These are phyloP conservation scores for Stentor coeruleus DNA, from an alignment of 73 alveolate species.

Conservation along the genomic window DNA sequence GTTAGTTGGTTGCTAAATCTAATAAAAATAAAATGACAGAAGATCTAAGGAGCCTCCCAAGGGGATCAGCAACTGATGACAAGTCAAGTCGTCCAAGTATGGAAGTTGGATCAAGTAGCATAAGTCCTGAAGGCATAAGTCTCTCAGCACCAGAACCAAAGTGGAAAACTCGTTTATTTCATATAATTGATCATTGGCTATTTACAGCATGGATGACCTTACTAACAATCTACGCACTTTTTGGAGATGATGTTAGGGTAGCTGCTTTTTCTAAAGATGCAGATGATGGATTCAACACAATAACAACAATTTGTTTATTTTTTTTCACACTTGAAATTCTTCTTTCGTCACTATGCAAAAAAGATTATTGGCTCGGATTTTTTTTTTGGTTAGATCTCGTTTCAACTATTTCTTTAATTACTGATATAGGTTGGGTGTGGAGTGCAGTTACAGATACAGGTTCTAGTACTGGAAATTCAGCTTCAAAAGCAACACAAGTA, in stretches of 20 bases:
- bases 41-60: background rate
- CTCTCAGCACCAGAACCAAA: too few species aligned
- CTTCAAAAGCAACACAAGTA: slow-evolving; percentile 27
- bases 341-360: slow-evolving; percentile 27
- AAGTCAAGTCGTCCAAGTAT: background rate
- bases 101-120: background rate
- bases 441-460: slow-evolving; percentile 7
- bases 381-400: slow-evolving; percentile 31
- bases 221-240: slow-evolving; percentile 58
- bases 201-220: too few species aligned
- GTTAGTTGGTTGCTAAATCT: too few species aligned
- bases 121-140: background rate
- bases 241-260: slow-evolving; percentile 69
- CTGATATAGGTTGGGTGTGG: slow-evolving; percentile 30
- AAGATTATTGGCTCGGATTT: slow-evolving; percentile 14
- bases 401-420: slow-evolving; percentile 26
- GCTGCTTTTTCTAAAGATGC: too few species aligned
- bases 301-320: slow-evolving; percentile 32
- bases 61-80: background rate
- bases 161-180: too few species aligned
- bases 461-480: slow-evolving; percentile 20
- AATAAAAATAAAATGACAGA: background rate
- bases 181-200: too few species aligned
- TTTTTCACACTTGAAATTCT: slow-evolving; percentile 39
- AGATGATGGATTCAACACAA: slow-evolving; percentile 40